Percentiles rank a stretch among this genome's conserved stretches.
These are phyloP conservation scores for Phytophthora cajani DNA, from an alignment of 352 stramenopile species.

Conservation along the genomic window DNA sequence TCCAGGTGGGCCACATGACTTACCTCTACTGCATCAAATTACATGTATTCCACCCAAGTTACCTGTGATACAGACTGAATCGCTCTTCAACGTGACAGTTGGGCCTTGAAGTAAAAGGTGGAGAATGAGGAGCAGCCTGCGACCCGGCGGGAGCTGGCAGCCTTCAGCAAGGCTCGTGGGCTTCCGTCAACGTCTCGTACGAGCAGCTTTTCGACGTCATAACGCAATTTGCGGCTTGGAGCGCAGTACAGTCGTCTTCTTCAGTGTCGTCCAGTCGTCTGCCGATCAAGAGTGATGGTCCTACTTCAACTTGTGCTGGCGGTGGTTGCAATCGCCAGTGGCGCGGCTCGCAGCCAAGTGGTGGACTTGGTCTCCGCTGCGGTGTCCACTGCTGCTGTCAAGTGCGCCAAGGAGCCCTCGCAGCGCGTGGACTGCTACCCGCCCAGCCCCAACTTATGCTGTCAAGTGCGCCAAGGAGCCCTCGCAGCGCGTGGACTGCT, in stretches of 20 bases:
- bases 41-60: not conserved
- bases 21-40: too few species aligned
- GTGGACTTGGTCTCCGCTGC: conserved; percentile 20
- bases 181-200: not conserved
- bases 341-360: conserved; percentile 1
- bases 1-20: not conserved
- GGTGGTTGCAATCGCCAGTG: conserved; percentile 12
- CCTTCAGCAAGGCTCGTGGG: not conserved
- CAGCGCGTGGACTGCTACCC: conserved; percentile 81
- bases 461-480: conserved; percentile 40
- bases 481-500: conserved; percentile 68
- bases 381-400: conserved; percentile 9
- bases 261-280: not conserved
- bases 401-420: conserved; percentile 37
- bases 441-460: conserved; percentile 53
- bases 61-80: not conserved
- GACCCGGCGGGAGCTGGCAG: conserved; percentile 30
- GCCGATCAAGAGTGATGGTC: conserved; percentile 33
- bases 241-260: not conserved
- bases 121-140: conserved; percentile 21
- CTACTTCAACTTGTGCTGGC: conserved; percentile 21
- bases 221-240: conserved; percentile 36
- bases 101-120: conserved; percentile 34
- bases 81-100: conserved; percentile 31
- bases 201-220: conserved; percentile 5